A percentile compares a stretch with the other conserved stretches of the same genome.
These are phyloP conservation scores for Dryadomyces quercivorus DNA, from an alignment of 2,329 filamentous ascomycete genomes.

Conservation along the genomic window DNA sequence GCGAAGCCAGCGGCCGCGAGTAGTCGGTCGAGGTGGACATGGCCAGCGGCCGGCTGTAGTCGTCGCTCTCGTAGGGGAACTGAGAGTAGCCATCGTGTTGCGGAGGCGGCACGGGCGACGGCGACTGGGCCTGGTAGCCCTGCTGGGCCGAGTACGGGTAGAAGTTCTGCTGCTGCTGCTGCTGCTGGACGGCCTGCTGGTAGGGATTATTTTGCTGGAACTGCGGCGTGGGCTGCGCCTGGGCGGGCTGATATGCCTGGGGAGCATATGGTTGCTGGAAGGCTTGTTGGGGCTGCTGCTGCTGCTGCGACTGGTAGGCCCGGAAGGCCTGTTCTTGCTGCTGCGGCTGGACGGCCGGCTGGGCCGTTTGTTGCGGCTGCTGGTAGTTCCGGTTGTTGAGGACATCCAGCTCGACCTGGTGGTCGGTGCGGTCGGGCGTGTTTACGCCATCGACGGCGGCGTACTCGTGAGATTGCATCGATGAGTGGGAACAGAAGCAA, in stretches of 20 bases:
- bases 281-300: background rate
- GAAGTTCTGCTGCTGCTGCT: background rate
- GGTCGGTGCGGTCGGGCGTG: background rate
- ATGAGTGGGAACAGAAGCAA: background rate
- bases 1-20: conserved; percentile 3
- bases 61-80: conserved; percentile 1
- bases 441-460: conserved; percentile 2
- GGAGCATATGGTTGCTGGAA: background rate
- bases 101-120: background rate
- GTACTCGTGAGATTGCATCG: conserved; percentile 10
- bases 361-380: background rate
- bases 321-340: background rate
- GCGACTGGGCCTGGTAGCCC: background rate
- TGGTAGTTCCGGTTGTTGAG: conserved; percentile 5
- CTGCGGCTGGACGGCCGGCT: background rate
- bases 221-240: background rate
- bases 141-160: background rate
- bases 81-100: background rate
- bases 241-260: background rate
- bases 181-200: background rate
- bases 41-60: background rate
- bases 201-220: background rate
- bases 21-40: conserved; percentile 2
- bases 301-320: conserved; percentile 3
- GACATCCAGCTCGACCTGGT: conserved; percentile 9